phyloP scores from a whole-genome alignment of 495 filamentous ascomycete species.

The Sordaria brevicollis region DNA sequence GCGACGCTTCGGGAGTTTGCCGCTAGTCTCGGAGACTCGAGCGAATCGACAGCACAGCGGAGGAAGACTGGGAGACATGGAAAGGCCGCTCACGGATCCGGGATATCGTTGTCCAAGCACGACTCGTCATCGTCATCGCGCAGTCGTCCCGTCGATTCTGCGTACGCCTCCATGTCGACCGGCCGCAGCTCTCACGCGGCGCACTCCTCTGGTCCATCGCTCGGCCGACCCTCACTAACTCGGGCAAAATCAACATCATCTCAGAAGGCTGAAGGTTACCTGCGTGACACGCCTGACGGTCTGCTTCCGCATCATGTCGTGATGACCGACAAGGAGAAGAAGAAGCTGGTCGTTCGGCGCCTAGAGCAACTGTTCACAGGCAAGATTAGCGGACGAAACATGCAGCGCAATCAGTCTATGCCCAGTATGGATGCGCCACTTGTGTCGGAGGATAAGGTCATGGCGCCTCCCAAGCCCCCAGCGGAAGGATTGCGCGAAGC shows the following conservation, averaged over 20 bases:
- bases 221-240: conserved; percentile 9
- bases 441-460: neutral
- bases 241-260: conserved; percentile 22
- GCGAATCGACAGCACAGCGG: conserved; percentile 24
- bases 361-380: conserved; percentile 76
- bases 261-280: conserved; percentile 47
- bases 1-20: conserved; percentile 58
- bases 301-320: conserved; percentile 40
- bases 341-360: conserved; percentile 58
- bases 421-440: conserved; percentile 9
- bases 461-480: conserved; percentile 2
- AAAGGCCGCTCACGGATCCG: conserved; percentile 22
- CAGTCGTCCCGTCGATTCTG: conserved; percentile 54
- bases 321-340: conserved; percentile 58
- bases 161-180: conserved; percentile 61
- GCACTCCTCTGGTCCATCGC: conserved; percentile 24
- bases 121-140: conserved; percentile 42
- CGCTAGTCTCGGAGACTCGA: conserved; percentile 38
- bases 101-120: conserved; percentile 28
- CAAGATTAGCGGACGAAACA: conserved; percentile 33
- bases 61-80: conserved; percentile 21
- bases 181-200: conserved; percentile 28
- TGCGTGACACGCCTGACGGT: conserved; percentile 51
- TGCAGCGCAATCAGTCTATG: conserved; percentile 6
- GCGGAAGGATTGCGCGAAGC: conserved; percentile 29